Base-by-base conservation (phyloP, 257 asterid species). In the Scutellaria barbata region DNA sequence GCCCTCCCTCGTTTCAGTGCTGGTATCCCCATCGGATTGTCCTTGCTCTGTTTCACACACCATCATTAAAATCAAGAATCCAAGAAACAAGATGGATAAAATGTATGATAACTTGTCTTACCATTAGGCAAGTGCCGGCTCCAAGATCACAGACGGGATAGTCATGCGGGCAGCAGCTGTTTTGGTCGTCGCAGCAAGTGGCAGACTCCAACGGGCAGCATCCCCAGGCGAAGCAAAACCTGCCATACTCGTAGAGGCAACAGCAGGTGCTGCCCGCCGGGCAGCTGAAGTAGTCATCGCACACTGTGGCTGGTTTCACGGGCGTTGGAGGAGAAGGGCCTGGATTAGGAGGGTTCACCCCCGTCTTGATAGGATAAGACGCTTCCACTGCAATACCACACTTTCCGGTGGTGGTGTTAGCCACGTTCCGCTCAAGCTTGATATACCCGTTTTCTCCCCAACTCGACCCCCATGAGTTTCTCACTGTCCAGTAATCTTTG, bases 391-490 rank as follows among this genome's bases (percentile, higher is more conserved):
- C 96, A 0, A 93, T 90, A 1, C 98, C 98, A 59, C 98, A 93
- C 75, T 89, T 89, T 1, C 98, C 98, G 0, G 88, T 76, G 18
- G 73, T 71, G 37, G 16, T 57, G 33, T 85, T 80, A 7, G 74
- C 89, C 33, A 85, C 53, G 5, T 90, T 90, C 12, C 96, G 88
- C 69, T 90, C 86, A 13, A 93, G 84, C 79, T 78, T 84, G 77
- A 93, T 82, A 82, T 93, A 93, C 1, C 98, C 98, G 0, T 73
- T 61, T 56, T 90, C 97, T 5, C 98, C 98, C 98, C 98, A 93
- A 40, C 54, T 79, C 0, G 87, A 17, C 2, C 98, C 98, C 98
- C 98, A 93, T 10, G 98, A 93, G 72, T 90, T 93, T 73, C 89
- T 80, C 48, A 93, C 96, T 0, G 84, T 76, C 98, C 96, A 93